Evolutionary conservation across 164 flowering plant genomes (phyloP).

Genomic region (Vitis cinerea): DNA sequence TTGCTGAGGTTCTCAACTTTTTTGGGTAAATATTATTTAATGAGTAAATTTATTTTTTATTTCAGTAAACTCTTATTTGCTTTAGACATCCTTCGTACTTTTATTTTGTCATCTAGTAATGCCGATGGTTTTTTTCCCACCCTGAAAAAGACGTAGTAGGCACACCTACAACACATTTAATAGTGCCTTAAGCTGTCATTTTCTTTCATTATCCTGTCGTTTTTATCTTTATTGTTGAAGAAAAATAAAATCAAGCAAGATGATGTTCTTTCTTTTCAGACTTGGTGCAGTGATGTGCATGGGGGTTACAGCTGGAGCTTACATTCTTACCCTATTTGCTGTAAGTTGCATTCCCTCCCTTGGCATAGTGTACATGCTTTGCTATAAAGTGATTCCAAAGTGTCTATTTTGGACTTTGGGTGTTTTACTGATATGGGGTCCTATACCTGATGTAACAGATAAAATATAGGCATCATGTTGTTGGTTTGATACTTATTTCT

Average conservation of each 20-base stretch:
- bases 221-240: neutral
- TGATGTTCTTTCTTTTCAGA: constrained; percentile 17
- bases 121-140: neutral
- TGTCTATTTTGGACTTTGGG: neutral
- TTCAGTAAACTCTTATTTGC: neutral
- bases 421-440: constrained; percentile 4
- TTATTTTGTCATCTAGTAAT: neutral
- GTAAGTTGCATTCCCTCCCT: constrained; percentile 23
- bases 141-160: neutral
- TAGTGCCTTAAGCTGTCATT: neutral
- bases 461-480: constrained; percentile 38
- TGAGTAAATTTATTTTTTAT: neutral
- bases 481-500: constrained; percentile 47
- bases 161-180: neutral
- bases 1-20: constrained; percentile 60
- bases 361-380: neutral
- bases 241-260: neutral
- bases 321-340: constrained; percentile 46
- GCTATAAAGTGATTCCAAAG: neutral
- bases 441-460: constrained; percentile 19
- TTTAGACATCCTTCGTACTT: too few species aligned
- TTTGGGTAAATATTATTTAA: constrained; percentile 23
- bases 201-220: neutral
- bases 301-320: constrained; percentile 53
- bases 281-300: constrained; percentile 47